Percentiles rank a stretch among this genome's conserved stretches.
Evolutionary conservation across 345 rosid species (phyloP).

Genomic region (Euphorbia pulcherrima): DNA sequence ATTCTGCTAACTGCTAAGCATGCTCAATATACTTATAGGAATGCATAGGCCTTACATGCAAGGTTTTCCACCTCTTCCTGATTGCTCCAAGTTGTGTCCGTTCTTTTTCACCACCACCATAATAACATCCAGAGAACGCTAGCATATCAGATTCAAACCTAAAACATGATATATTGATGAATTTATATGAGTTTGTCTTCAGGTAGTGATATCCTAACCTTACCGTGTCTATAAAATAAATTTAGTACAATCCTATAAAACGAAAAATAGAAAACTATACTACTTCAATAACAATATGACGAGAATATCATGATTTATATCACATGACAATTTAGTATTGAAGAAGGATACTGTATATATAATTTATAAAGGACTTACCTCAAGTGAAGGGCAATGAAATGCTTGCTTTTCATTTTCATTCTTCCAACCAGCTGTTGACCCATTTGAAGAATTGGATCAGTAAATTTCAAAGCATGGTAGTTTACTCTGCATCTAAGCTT

Average conservation of each 20-base stretch:
- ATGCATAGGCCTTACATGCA: constrained; percentile 51
- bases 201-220: not conserved
- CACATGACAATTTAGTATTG: not conserved
- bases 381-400: constrained; percentile 81
- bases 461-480: constrained; percentile 76
- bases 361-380: constrained; percentile 40
- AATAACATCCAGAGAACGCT: constrained; percentile 94
- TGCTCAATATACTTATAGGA: not conserved
- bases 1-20: too few species aligned
- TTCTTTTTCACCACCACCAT: constrained; percentile 86
- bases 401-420: constrained; percentile 61
- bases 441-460: constrained; percentile 55
- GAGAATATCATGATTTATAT: not conserved
- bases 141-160: constrained; percentile 97
- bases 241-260: not conserved
- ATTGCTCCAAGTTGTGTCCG: constrained; percentile 63
- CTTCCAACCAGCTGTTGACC: constrained; percentile 62
- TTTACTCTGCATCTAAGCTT: constrained; percentile 92
- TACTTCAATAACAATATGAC: not conserved
- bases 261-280: not conserved
- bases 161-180: constrained; percentile 12
- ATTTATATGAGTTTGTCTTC: constrained; percentile 1
- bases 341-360: too few species aligned
- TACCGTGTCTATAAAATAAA: not conserved
- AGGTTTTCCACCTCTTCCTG: constrained; percentile 79